phyloP scores from a whole-genome alignment of 176 grass and related monocot species.

The Rhynchospora breviuscula region DNA sequence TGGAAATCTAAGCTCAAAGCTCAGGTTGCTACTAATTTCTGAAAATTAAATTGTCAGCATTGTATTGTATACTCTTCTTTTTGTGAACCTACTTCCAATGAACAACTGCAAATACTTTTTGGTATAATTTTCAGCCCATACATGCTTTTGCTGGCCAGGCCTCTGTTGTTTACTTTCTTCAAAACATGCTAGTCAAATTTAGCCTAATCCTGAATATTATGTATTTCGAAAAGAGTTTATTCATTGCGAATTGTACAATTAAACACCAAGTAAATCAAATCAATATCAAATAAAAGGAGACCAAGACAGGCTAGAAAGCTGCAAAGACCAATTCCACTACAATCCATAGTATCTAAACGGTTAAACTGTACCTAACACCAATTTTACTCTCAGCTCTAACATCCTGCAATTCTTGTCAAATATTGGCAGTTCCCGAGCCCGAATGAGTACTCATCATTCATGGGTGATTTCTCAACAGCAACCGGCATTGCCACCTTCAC shows the following conservation, averaged over 20 bases:
- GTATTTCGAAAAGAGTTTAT: background rate
- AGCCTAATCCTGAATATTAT: background rate
- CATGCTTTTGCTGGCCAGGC: background rate
- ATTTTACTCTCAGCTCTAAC: background rate
- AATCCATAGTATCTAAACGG: background rate
- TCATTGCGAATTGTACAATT: background rate
- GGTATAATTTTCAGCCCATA: background rate
- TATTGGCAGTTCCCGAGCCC: constrained; percentile 79
- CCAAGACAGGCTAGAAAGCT: background rate
- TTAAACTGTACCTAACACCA: background rate
- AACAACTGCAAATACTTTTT: background rate
- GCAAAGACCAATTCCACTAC: background rate
- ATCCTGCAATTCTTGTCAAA: background rate
- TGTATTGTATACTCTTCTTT: background rate
- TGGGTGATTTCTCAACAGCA: constrained; percentile 98
- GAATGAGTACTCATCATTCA: constrained; percentile 98
- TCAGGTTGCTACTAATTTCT: constrained; percentile 46
- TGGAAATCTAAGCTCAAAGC: constrained; percentile 99
- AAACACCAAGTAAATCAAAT: background rate
- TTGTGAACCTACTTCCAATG: background rate
- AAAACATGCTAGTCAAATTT: background rate
- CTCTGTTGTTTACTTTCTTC: background rate
- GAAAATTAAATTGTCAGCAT: background rate
- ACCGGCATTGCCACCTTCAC: constrained; percentile 95
- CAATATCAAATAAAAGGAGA: background rate